These are phyloP conservation scores for Byssothecium circinans DNA, from an alignment of 2,329 filamentous ascomycete species.

Conservation along the genomic window DNA sequence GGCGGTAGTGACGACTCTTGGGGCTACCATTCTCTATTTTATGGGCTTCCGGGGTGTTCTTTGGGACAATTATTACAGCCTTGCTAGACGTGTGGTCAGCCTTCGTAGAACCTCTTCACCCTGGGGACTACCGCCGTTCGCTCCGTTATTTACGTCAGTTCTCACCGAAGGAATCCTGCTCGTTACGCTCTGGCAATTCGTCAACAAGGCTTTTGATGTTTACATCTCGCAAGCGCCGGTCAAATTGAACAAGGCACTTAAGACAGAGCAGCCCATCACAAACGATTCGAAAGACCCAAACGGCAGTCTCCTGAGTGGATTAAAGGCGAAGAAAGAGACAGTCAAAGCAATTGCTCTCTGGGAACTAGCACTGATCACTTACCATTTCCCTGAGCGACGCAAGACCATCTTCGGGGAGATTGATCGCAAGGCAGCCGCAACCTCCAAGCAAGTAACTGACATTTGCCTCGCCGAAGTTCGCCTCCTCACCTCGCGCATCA, in stretches of 20 bases:
- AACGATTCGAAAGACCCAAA: constrained; percentile 88
- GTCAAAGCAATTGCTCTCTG: constrained; percentile 84
- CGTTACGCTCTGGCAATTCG: constrained; percentile 72
- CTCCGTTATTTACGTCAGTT: constrained; percentile 57
- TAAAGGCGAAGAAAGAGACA: constrained; percentile 80
- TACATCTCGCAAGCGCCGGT: constrained; percentile 79
- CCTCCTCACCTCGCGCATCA: constrained; percentile 67
- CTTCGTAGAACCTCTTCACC: constrained; percentile 67
- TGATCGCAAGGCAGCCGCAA: constrained; percentile 75
- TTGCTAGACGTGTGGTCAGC: constrained; percentile 63
- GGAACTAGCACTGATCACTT: constrained; percentile 81
- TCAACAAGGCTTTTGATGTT: constrained; percentile 76
- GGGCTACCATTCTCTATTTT: constrained; percentile 31
- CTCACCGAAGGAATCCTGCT: constrained; percentile 65
- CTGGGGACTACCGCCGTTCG: constrained; percentile 60
- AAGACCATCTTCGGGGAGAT: constrained; percentile 85
- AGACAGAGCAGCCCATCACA: constrained; percentile 81
- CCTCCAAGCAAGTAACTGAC: constrained; percentile 77
- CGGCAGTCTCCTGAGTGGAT: constrained; percentile 79
- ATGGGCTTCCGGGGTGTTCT: constrained; percentile 29
- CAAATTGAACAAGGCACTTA: constrained; percentile 72
- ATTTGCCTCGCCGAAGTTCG: constrained; percentile 71
- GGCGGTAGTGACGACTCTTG: constrained; percentile 54
- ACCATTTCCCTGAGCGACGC: constrained; percentile 72
- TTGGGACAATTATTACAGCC: constrained; percentile 58